phyloP scores from a whole-genome alignment of 2,329 filamentous ascomycete genomes.

The Botrytis paeoniae region DNA sequence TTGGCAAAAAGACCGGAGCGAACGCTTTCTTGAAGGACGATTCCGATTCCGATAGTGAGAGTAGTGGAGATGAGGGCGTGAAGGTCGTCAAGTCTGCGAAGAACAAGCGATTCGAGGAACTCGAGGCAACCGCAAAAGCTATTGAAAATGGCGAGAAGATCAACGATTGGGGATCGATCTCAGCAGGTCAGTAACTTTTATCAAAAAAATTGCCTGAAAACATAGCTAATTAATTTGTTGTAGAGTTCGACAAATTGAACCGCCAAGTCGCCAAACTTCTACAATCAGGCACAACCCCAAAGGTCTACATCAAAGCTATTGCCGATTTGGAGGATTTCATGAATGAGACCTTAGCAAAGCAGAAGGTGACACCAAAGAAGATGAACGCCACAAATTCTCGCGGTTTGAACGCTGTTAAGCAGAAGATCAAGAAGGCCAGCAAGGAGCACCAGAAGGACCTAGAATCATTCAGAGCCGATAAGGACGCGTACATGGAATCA shows the following conservation, averaged over 20 bases:
- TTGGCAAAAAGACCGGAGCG: slow-evolving; percentile 65
- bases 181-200: slow-evolving; percentile 61
- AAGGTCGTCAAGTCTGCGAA: slow-evolving; percentile 95
- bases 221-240: slow-evolving; percentile 25
- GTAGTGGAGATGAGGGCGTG: slow-evolving; percentile 79
- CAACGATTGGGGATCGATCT: slow-evolving; percentile 93
- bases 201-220: slow-evolving; percentile 25
- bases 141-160: slow-evolving; percentile 99
- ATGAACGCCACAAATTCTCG: slow-evolving; percentile 96
- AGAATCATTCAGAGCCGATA: slow-evolving; percentile 80
- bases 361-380: slow-evolving; percentile 95
- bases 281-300: slow-evolving; percentile 75
- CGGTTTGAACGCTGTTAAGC: slow-evolving; percentile 94
- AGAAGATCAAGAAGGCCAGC: slow-evolving; percentile 98
- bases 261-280: slow-evolving; percentile 77
- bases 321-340: slow-evolving; percentile 92
- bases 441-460: slow-evolving; percentile 89
- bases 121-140: slow-evolving; percentile 81
- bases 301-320: slow-evolving; percentile 87
- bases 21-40: slow-evolving; percentile 78
- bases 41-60: slow-evolving; percentile 70
- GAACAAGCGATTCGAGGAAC: slow-evolving; percentile 92
- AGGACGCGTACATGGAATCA: slow-evolving; percentile 83
- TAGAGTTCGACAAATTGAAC: slow-evolving; percentile 94
- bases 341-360: slow-evolving; percentile 90